Evolutionary conservation across 75 land plant genomes (phyloP).

Genomic region (Pseudotsuga menziesii): DNA sequence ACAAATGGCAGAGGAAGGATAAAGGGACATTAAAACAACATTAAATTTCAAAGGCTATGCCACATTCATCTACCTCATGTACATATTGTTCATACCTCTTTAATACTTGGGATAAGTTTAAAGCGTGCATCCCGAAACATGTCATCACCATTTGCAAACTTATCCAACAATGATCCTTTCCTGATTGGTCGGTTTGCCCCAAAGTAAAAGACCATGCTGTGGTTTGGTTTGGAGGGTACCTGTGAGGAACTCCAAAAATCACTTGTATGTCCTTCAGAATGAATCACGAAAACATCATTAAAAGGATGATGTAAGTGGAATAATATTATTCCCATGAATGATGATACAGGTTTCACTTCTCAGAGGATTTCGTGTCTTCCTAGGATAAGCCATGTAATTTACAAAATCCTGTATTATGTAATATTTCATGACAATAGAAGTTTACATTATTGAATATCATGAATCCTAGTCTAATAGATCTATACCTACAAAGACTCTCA

Average conservation of each 20-base stretch:
- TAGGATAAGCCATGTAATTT: too few relatives aligned
- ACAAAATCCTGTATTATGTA: too few relatives aligned
- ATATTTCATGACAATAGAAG: too few relatives aligned
- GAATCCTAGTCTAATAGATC: too few relatives aligned
- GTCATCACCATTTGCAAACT: conserved; percentile 80
- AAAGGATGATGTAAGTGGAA: neutral
- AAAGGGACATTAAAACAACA: neutral
- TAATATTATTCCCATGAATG: neutral
- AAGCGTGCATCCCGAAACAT: conserved; percentile 76
- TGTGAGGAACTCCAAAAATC: conserved; percentile 18
- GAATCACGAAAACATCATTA: neutral
- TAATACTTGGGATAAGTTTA: conserved; percentile 91
- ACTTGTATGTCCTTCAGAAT: neutral
- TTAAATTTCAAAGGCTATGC: neutral
- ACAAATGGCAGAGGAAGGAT: neutral
- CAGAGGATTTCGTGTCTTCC: too few relatives aligned
- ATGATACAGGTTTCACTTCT: neutral
- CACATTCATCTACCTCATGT: neutral
- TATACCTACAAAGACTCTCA: too few relatives aligned
- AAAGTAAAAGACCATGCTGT: conserved; percentile 86
- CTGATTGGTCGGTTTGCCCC: conserved; percentile 68
- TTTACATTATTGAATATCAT: too few relatives aligned
- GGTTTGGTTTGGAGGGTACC: conserved; percentile 84
- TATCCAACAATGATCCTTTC: conserved; percentile 68
- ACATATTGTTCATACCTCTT: conserved; percentile 47